Base-by-base conservation (phyloP, 352 stramenopile genomes). In the Globisporangium irregulare region DNA sequence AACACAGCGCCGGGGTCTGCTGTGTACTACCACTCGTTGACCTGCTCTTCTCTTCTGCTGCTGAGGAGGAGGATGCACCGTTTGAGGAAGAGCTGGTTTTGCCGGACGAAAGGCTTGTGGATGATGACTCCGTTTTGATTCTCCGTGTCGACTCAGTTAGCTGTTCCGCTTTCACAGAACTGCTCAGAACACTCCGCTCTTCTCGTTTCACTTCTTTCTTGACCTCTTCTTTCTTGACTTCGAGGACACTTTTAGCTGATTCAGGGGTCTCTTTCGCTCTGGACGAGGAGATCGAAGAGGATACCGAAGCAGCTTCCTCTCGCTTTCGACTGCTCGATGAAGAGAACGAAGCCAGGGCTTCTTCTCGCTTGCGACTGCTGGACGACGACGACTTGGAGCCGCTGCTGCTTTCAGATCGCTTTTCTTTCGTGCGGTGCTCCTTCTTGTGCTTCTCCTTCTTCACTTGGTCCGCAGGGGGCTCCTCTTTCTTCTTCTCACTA, bases 1-100 rank as follows among this genome's bases (percentile, higher is more conserved):
- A 71, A 63, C 79, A 91, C 51, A 90, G 72, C 34, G 71, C 73
- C 20, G 56, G 57, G n/a, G 27, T 24, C 4, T 34, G 20, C 24
- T 20, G 56, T 20, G 24, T 14, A 24, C 32, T 66, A 36, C 24
- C 60, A 38, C 60, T 46, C 41, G 41, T 65, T 27, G 57, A 59
- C 60, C 43, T 69, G 59, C 29, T 63, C 58, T 29, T 66, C 36
- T 63, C 68, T 61, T 22, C 66, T 73, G 62, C 36, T 53, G 14
- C 36, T 20, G 32, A 53, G 29, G 53, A 14, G 41, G 29, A 53
- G 29, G 63, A 14, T 20, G 60, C 60, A 14, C 60, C 60, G 48
- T 66, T 66, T 15, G 60, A 66, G 20, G 70, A 69, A 54, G 79
- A 79, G 57, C 18, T 75, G 46, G 63, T 51, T 51, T 69, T 74